Percentiles rank a stretch among this genome's conserved stretches.
phyloP scores from a whole-genome alignment of 345 rosid species.

The Theobroma cacao region DNA sequence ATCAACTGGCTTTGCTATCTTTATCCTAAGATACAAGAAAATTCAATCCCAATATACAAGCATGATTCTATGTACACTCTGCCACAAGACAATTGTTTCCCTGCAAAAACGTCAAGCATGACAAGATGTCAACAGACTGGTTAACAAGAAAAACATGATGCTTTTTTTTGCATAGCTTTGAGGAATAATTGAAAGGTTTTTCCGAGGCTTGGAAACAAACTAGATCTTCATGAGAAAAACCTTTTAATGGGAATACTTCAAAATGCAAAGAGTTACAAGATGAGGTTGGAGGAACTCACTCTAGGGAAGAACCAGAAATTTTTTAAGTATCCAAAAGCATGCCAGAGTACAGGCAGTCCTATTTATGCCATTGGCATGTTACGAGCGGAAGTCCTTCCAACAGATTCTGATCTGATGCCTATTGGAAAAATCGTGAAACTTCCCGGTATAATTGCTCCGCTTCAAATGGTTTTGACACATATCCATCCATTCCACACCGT shows the following conservation, averaged over 20 bases:
- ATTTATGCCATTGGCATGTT: slow-evolving; percentile 10
- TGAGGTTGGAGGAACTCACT: slow-evolving; percentile 31
- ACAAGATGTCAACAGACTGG: background rate
- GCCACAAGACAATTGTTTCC: slow-evolving; percentile 19
- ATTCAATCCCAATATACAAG: slow-evolving; percentile 17
- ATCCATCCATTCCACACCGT: slow-evolving; percentile 76
- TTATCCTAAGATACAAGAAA: background rate
- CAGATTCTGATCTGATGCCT: slow-evolving; percentile 17
- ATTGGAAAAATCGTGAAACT: slow-evolving; percentile 64
- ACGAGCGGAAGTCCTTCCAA: slow-evolving; percentile 15
- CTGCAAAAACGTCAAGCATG: slow-evolving; percentile 16
- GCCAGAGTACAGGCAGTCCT: slow-evolving; percentile 21
- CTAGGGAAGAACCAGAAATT: slow-evolving; percentile 18
- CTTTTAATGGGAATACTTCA: background rate
- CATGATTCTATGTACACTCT: slow-evolving; percentile 27
- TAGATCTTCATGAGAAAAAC: background rate
- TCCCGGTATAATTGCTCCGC: slow-evolving; percentile 76
- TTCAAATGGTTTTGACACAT: slow-evolving; percentile 94
- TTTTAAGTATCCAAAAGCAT: slow-evolving; percentile 12
- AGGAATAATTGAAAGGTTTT: background rate
- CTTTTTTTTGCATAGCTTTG: background rate
- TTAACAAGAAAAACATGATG: background rate
- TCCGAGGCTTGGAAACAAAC: background rate
- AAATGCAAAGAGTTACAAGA: background rate
- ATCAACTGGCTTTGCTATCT: background rate